Base-by-base conservation (phyloP, 805 yeast species). In the Candida hungchunana region DNA sequence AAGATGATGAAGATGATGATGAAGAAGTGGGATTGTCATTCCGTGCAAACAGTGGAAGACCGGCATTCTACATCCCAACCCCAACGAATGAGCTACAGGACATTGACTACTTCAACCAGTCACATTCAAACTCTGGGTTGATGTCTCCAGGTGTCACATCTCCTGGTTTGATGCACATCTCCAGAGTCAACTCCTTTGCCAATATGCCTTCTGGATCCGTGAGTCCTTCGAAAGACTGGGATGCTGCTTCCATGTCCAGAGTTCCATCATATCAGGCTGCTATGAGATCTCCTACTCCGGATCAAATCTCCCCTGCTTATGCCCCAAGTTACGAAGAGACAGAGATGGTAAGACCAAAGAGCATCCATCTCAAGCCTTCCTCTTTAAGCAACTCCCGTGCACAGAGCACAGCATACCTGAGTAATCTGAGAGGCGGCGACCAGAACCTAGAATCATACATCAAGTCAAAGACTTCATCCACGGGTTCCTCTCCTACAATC, bases 221-320 rank as follows among this genome's bases (percentile, higher is more conserved):
- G 33, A 9, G 29, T 11, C 27, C 48, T 9, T 21, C 31, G 6
- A 51, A 53, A 11, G 71, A 63, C 19, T 64, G 70, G 67, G 71
- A 72, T 39, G 42, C 67, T 3, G 56, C 57, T 6, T 58, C 66
- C 3, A 46, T 86, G 44, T 77, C 82, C 15, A 64, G 76, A 32
- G 96, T 90, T 6, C 97, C 97, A 0, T 78, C 95, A 0, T 90
- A 90, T 59, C 72, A 71, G 7, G 79, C 83, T 21, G 97, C 97
- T 0, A 60, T 88, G 57, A 74, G 73, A 49, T 59, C 74, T 3
- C 78, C 70, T 30, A 63, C 60, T 6, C 59, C 69, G 9, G 71
- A 65, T 15, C 76, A 73, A 34, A 60, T 81, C 18, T 79, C 96
- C 2, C 97, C 97, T 1, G 71, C 73, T 2, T 88, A 87, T 56